Evolutionary conservation across 2,329 filamentous ascomycete genomes (phyloP), one percentile per base, ranked within the genome.

Genomic region (Piedraia hortae): DNA sequence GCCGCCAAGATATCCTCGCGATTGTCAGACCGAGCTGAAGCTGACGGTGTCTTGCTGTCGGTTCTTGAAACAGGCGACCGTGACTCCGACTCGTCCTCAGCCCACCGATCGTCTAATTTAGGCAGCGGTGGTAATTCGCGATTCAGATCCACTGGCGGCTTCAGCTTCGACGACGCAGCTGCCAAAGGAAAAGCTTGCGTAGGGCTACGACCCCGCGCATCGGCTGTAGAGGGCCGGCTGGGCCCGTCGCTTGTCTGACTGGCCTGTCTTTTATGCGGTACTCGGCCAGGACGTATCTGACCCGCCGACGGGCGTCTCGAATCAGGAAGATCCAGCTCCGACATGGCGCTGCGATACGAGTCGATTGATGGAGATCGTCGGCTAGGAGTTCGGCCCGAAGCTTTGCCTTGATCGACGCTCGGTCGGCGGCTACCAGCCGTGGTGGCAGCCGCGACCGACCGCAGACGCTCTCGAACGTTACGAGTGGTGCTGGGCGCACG

Each of bases 51-150:
- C n/a, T n/a, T n/a, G n/a, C n/a, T n/a, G n/a, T n/a, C n/a, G n/a
- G n/a, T n/a, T n/a, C n/a, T n/a, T n/a, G n/a, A n/a, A n/a, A n/a
- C n/a, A n/a, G n/a, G n/a, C n/a, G n/a, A n/a, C n/a, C n/a, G n/a
- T n/a, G n/a, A n/a, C 16, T 31, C 25, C 14, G 26, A 21, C 18
- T 34, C 32, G 5, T 35, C 31, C 6, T 24, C 27, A 18, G 41
- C 38, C 40, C 41, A 46, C 15, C 37, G 42, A n/a, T n/a, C n/a
- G 25, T 53, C 49, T 4, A 55, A 36, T 21, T 49, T 45, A 4
- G 51, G 51, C 6, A 55, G 29, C 3, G 51, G 51, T 15, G 51
- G 51, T 12, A 54, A 34, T 26, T 53, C 48, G 24, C 50, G 36
- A 31, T 54, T 54, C 14, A 54, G 37, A 23, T 55, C 46, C 26